A percentile compares a stretch with the other conserved stretches of the same genome.
Conservation (phyloP, 257 asterid genomes). For the Apocynum venetum region DNA sequence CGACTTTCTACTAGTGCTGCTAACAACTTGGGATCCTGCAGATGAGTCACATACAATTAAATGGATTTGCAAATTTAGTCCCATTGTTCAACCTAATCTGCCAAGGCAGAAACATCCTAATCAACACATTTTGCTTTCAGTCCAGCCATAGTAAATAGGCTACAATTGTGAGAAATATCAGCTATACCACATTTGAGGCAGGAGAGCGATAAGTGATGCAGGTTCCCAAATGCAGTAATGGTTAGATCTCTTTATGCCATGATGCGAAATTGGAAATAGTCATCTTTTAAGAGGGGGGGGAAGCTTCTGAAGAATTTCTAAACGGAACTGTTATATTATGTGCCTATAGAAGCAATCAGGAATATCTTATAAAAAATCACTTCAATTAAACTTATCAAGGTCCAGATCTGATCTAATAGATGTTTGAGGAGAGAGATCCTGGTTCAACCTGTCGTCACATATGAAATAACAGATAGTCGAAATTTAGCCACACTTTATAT, state of each 20-base stretch:
- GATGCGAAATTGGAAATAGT: neutral
- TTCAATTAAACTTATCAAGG: neutral
- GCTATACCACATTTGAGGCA: neutral
- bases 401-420: neutral
- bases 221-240: neutral
- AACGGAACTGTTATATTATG: neutral
- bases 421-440: neutral
- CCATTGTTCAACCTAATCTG: neutral
- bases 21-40: conserved; percentile 89
- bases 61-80: neutral
- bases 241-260: neutral
- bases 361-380: neutral
- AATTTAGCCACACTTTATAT: too few relatives aligned
- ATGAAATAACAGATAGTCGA: too few relatives aligned
- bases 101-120: neutral
- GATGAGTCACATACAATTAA: conserved; percentile 13
- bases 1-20: conserved; percentile 88
- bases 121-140: neutral
- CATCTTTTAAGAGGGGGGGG: too few relatives aligned
- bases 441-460: too few relatives aligned
- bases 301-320: neutral
- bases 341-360: neutral
- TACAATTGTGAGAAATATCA: neutral
- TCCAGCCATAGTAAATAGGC: neutral
- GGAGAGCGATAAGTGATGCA: neutral